Evolutionary conservation across 2,329 filamentous ascomycete genomes (phyloP).

Genomic region (Geoglossum cookeanum): DNA sequence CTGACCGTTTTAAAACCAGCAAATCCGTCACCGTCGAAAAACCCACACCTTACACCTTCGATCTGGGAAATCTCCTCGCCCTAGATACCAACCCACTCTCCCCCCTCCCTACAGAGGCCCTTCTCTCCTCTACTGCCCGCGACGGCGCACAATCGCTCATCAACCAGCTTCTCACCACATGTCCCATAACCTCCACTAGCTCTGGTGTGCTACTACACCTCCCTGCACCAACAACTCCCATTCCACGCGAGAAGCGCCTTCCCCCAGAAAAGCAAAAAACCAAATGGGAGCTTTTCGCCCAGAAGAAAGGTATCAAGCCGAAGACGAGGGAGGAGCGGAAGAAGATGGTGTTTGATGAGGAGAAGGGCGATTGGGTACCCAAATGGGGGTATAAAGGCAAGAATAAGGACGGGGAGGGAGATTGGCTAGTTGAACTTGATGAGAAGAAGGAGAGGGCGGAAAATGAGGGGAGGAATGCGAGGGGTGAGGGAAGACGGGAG

Average conservation of each 20-base stretch:
- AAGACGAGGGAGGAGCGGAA: constrained; percentile 58
- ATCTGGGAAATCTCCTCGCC: constrained; percentile 70
- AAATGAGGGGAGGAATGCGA: not conserved
- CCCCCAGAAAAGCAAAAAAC: constrained; percentile 66
- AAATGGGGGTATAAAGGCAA: constrained; percentile 91
- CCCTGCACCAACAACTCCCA: constrained; percentile 45
- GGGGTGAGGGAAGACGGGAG: not conserved
- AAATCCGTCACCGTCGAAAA: constrained; percentile 38
- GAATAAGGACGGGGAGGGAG: constrained; percentile 64
- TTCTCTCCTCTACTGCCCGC: constrained; percentile 55
- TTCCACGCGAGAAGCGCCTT: constrained; percentile 85
- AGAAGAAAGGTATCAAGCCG: constrained; percentile 88
- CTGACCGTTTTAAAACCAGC: not conserved
- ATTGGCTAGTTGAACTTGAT: constrained; percentile 89
- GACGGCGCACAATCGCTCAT: constrained; percentile 83
- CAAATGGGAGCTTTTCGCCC: constrained; percentile 91
- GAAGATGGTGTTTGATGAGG: constrained; percentile 72
- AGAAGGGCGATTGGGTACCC: constrained; percentile 69
- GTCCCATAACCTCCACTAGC: constrained; percentile 50
- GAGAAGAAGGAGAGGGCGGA: constrained; percentile 39
- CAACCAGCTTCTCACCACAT: constrained; percentile 84
- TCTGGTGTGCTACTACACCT: constrained; percentile 63
- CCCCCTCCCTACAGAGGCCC: constrained; percentile 33
- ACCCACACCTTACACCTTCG: constrained; percentile 53
- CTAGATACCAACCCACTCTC: constrained; percentile 69